These are phyloP conservation scores for Trypanosoma lewisi DNA, from an alignment of 208 protist species.

Conservation along the genomic window DNA sequence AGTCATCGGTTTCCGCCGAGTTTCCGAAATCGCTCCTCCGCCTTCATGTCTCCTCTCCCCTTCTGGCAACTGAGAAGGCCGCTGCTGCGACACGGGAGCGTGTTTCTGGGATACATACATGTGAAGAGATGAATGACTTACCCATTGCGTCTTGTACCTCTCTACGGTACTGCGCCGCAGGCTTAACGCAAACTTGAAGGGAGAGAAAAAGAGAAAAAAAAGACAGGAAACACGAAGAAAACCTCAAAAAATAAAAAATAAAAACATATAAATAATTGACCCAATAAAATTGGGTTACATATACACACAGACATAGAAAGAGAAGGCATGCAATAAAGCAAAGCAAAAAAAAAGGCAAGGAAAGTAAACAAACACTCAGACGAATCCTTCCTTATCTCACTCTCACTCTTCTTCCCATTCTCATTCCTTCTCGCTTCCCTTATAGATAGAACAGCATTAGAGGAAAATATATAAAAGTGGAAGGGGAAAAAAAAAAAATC, in stretches of 20 bases:
- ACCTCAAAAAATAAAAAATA: not conserved
- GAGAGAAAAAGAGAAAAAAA: constrained; percentile 16
- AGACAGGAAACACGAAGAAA: not conserved
- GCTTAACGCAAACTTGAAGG: not conserved
- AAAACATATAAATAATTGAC: not conserved
- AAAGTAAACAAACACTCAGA: not conserved
- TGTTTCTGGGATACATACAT: constrained; percentile 10
- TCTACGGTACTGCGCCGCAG: not conserved
- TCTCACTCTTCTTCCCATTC: too few relatives aligned
- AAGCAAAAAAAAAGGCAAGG: not conserved
- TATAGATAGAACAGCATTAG: too few relatives aligned
- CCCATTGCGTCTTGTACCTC: constrained; percentile 2
- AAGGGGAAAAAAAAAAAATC: not conserved
- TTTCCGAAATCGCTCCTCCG: constrained; percentile 1
- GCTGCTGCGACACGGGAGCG: not conserved
- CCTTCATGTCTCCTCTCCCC: not conserved
- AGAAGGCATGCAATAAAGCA: not conserved
- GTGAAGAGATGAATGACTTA: constrained; percentile 20
- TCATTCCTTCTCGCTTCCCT: too few relatives aligned
- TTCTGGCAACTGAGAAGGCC: not conserved
- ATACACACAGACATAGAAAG: not conserved
- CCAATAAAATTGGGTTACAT: not conserved
- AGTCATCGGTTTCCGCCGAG: constrained; percentile 4
- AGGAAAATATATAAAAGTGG: too few relatives aligned
- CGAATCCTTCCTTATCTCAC: too few relatives aligned